Base-by-base conservation (phyloP, 1,284 basidiomycete genomes). In the Stereum hirsutum region DNA sequence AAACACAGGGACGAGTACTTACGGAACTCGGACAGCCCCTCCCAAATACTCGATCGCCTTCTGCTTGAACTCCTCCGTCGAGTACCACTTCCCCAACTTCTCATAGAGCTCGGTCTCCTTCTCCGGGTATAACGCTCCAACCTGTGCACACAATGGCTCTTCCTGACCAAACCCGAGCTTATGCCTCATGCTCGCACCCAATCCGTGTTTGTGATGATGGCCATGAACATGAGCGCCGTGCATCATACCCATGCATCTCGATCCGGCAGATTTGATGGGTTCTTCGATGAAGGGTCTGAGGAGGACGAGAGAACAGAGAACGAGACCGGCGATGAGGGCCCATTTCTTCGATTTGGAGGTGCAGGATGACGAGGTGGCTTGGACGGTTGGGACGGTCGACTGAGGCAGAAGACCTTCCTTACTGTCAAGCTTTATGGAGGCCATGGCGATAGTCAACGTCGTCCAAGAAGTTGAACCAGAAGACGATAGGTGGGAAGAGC, bases 21-120 rank as follows among this genome's bases (percentile, higher is more conserved):
- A 68, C 65, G 63, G 64, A 26, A 68, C 56, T 32, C 55, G 49
- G 5, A 66, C 57, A 1, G 79, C 77, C 4, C 73, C 76, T 27
- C 64, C 64, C 11, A 82, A 60, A 72, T 71, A 78, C 33, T 71
- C 59, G 8, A 76, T 62, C 0, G 75, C 72, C 42, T 63, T 61
- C 11, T 50, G 45, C 53, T 68, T 62, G 62, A 77, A 80, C 19
- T 50, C 57, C 4, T 70, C 57, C 5, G 69, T 68, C 28, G 55
- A 60, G 44, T 70, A 67, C 21, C 60, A 55, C 24, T 61, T 56
- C 32, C 64, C 63, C 30, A 78, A 30, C 12, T 50, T 54, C 19
- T 57, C 55, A 66, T 72, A 74, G 6, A 77, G 46, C 6, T 57
- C 59, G 4, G 49, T 56, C 47, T 73, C 65, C 52, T 59, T 64